Evolutionary conservation across 2,329 filamentous ascomycete species (phyloP), one percentile per base, ranked within the genome.

Genomic region (Claviceps humidiphila): DNA sequence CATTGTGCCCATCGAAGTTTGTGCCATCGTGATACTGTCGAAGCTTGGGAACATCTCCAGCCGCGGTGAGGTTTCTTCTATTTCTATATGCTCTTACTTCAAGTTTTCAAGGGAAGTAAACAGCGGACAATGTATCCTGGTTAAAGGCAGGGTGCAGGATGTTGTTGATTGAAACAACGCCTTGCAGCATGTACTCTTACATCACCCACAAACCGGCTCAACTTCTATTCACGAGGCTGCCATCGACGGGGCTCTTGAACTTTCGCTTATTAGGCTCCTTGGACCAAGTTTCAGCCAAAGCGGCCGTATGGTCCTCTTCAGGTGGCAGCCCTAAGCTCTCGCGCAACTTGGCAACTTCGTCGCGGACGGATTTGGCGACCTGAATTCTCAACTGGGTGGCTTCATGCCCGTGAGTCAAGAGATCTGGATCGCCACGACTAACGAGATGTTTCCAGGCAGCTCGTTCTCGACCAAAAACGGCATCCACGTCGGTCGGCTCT

Each of bases 231-330:
- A 79, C 71, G 51, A 75, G 61, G 58, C 76, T 77, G 40, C 73
- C 74, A 51, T 80, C 77, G 6, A 80, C 74, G 4, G 71, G 67
- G 55, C 77, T 81, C 64, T 68, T 74, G 59, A 74, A 78, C 52
- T 67, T 71, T 51, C 71, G 71, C 45, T 69, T 66, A 38, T 66
- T 65, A 16, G 72, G 73, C 55, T 79, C 76, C 48, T 70, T 69
- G 2, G 77, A 72, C 84, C 88, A 97, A 1, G 89, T 95, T 67
- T 91, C 87, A 0, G 86, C 88, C 30, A 90, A 69, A 8, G 82
- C 85, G 47, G 82, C 77, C 58, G 85, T 83, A 0, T 86, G 82
- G 59, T 95, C 87, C 58, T 94, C 85, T 54, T 95, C 89, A n/a
- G 59, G 58, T 1, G 85, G 78, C 56, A 85, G 80, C 1, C 89